Evolutionary conservation across 768 basidiomycete species (phyloP), one percentile per base, ranked within the genome.

Genomic region (Tulasnella sp.): DNA sequence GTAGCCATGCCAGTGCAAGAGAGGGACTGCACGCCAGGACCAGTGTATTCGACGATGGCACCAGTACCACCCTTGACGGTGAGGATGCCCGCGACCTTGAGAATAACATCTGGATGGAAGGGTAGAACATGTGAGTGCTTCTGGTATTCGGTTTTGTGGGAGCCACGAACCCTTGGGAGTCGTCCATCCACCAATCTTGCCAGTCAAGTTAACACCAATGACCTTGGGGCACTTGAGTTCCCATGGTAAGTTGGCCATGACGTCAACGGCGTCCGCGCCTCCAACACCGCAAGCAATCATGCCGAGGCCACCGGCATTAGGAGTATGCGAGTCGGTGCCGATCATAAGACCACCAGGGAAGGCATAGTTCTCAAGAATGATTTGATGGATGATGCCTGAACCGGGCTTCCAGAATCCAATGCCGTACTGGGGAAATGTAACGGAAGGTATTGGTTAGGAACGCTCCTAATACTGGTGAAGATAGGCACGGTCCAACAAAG

Each of bases 341-440:
- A 99, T 97, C 94, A 99, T 98, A 59, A 99, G 79, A 66, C 93
- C 89, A 74, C 94, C 94, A 53, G 94, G 94, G 82, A 97, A 93
- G 3, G 93, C 96, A 70, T 99, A 98, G 77, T 98, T 97, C 72
- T 99, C 94, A 66, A 98, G 79, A 68, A 99, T 91, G 68, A 98
- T 98, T 74, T 98, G 92, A 72, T 93, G 90, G 63, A 99, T 97
- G 71, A 99, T 99, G 74, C 94, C 94, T 65, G 91, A 93, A 65
- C 96, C 94, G 45, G 94, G 93, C 74, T 85, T 90, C 94, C 94
- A 99, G 79, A 99, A 99, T 61, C 94, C 94, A 64, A 98, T 91
- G 69, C 93, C 93, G 70, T 97, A 99, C 84, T 90, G 57, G 21
- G 29, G 51, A 34, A 27, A 7, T 15, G 45, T 8, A 41, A 14